Percentiles rank a stretch among this genome's conserved stretches.
Evolutionary conservation across 345 rosid genomes (phyloP).

Genomic region (Syzygium aqueum): DNA sequence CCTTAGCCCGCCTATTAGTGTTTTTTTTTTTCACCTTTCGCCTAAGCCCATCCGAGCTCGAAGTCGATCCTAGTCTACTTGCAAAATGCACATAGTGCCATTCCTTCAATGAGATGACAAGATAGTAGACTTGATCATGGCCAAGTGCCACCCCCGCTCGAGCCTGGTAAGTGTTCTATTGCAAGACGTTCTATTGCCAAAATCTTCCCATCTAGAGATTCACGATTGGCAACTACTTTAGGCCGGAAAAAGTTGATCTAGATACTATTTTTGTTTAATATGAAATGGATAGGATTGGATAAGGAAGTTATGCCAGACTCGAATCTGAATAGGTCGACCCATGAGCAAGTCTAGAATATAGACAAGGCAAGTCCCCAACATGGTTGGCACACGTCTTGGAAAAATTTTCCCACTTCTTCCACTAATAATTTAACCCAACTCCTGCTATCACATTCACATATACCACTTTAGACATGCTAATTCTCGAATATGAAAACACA

Average conservation of each 20-base stretch:
- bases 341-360: background rate
- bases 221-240: background rate
- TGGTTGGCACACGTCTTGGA: background rate
- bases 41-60: too few relatives aligned
- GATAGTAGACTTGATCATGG: background rate
- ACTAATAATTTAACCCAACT: background rate
- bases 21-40: too few relatives aligned
- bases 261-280: too few relatives aligned
- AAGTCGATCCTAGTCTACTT: too few relatives aligned
- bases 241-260: background rate
- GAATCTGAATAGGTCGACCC: background rate
- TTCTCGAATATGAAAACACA: too few relatives aligned
- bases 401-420: background rate
- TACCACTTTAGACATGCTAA: background rate
- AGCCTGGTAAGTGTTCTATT: background rate
- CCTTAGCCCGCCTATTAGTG: too few relatives aligned
- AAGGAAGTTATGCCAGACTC: accelerated
- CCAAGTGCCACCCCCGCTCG: background rate
- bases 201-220: background rate
- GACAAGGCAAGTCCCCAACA: background rate
- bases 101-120: too few relatives aligned
- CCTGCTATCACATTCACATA: background rate
- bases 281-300: background rate
- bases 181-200: background rate
- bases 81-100: too few relatives aligned